phyloP scores from a whole-genome alignment of 2,329 filamentous ascomycete genomes.

The Ascochyta fabae region DNA sequence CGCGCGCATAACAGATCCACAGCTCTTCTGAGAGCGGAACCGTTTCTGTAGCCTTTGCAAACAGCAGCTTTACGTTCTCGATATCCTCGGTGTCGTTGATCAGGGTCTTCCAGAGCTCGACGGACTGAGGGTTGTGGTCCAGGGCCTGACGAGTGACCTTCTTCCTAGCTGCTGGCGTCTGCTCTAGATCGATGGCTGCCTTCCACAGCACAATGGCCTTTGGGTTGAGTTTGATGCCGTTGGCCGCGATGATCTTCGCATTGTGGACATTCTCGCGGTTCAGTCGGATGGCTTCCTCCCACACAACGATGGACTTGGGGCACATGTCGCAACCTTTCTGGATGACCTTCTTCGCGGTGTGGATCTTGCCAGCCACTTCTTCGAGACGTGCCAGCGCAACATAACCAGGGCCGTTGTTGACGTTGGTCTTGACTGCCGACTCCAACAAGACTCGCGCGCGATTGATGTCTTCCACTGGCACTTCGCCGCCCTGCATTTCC shows the following conservation, averaged over 20 bases:
- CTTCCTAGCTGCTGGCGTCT: constrained; percentile 83
- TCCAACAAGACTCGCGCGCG: constrained; percentile 91
- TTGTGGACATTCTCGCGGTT: constrained; percentile 80
- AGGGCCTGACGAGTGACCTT: constrained; percentile 89
- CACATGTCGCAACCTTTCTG: constrained; percentile 87
- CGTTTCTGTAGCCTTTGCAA: constrained; percentile 94
- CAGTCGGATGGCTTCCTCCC: constrained; percentile 93
- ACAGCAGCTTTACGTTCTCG: constrained; percentile 82
- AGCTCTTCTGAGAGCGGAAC: constrained; percentile 93
- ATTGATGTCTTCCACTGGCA: constrained; percentile 87
- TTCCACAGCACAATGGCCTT: constrained; percentile 90
- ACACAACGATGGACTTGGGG: constrained; percentile 91
- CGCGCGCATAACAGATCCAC: constrained; percentile 89
- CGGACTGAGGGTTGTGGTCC: constrained; percentile 91
- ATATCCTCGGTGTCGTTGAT: constrained; percentile 94
- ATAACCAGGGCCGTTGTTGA: constrained; percentile 93
- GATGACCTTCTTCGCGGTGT: constrained; percentile 87
- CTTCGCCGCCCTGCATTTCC: constrained; percentile 77
- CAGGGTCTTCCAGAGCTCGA: constrained; percentile 96
- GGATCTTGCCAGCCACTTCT: constrained; percentile 89
- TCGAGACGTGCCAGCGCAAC: constrained; percentile 93
- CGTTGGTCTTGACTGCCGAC: constrained; percentile 96
- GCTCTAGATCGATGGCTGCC: constrained; percentile 92
- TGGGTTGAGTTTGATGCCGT: constrained; percentile 90
- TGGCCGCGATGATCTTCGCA: constrained; percentile 92